phyloP scores from a whole-genome alignment of 257 asterid genomes.

The Gentiana macrophylla region DNA sequence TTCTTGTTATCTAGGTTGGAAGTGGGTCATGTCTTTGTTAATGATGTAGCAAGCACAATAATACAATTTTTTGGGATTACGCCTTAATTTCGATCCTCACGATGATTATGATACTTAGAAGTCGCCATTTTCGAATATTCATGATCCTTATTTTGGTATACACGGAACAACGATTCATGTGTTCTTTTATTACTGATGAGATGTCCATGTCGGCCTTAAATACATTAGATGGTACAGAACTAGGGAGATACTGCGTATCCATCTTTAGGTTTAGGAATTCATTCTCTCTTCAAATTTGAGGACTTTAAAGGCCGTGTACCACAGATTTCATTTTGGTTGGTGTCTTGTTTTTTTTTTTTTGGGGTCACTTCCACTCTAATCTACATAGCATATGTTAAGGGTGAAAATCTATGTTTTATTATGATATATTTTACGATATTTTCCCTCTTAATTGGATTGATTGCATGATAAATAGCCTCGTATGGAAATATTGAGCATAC shows the following conservation, averaged over 20 bases:
- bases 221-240: slow-evolving; percentile 52
- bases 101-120: slow-evolving; percentile 80
- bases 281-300: slow-evolving; percentile 66
- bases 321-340: slow-evolving; percentile 79
- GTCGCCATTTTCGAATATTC: slow-evolving; percentile 26
- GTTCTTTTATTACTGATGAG: slow-evolving; percentile 49
- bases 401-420: too few relatives aligned
- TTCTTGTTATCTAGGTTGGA: slow-evolving; percentile 47
- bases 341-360: slow-evolving; percentile 13
- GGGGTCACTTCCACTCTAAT: too few relatives aligned
- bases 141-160: too few relatives aligned
- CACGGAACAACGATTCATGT: not conserved
- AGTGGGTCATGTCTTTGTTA: slow-evolving; percentile 60
- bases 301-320: slow-evolving; percentile 65
- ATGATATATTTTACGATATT: too few relatives aligned
- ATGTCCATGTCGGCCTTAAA: slow-evolving; percentile 57
- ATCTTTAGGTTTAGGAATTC: slow-evolving; percentile 65
- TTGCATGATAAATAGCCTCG: too few relatives aligned
- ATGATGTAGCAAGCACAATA: slow-evolving; percentile 64
- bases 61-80: slow-evolving; percentile 99
- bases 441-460: too few relatives aligned
- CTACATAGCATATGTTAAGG: too few relatives aligned
- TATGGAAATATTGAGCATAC: too few relatives aligned
- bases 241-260: slow-evolving; percentile 59
- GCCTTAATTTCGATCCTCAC: slow-evolving; percentile 71